Conservation (phyloP, 2,329 filamentous ascomycete species). For the Talaromyces sp. region DNA sequence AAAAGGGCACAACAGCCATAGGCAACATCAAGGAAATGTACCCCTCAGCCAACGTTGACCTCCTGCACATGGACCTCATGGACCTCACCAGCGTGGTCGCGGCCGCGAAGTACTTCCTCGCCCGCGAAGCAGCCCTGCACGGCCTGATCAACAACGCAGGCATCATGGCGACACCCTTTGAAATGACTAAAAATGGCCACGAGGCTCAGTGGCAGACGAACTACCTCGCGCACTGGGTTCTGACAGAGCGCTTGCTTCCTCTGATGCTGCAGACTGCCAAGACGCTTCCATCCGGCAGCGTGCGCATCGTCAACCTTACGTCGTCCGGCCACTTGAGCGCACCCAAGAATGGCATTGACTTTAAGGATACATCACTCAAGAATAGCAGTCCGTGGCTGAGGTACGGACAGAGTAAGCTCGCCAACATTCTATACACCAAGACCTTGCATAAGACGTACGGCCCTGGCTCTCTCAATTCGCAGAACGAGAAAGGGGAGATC, state of each 20-base stretch:
- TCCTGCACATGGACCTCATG: constrained; percentile 46
- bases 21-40: constrained; percentile 29
- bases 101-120: constrained; percentile 11
- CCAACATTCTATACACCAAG: constrained; percentile 41
- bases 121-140: constrained; percentile 13
- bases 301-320: constrained; percentile 18
- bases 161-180: constrained; percentile 12
- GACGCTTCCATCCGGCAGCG: constrained; percentile 3
- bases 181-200: constrained; percentile 16
- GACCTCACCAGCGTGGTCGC: constrained; percentile 15
- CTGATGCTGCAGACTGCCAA: constrained; percentile 14
- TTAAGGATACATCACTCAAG: constrained; percentile 14
- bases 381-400: constrained; percentile 31
- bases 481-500: constrained; percentile 32
- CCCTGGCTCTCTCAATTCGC: constrained; percentile 22
- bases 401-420: constrained; percentile 47
- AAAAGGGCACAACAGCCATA: constrained; percentile 24
- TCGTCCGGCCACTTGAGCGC: constrained; percentile 14
- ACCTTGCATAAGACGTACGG: constrained; percentile 33
- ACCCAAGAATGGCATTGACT: constrained; percentile 15
- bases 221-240: constrained; percentile 17
- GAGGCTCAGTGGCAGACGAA: constrained; percentile 19
- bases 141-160: constrained; percentile 17
- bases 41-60: constrained; percentile 36
- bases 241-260: constrained; percentile 14